phyloP scores from a whole-genome alignment of 345 rosid species.

The Eucalyptus paniculata region DNA sequence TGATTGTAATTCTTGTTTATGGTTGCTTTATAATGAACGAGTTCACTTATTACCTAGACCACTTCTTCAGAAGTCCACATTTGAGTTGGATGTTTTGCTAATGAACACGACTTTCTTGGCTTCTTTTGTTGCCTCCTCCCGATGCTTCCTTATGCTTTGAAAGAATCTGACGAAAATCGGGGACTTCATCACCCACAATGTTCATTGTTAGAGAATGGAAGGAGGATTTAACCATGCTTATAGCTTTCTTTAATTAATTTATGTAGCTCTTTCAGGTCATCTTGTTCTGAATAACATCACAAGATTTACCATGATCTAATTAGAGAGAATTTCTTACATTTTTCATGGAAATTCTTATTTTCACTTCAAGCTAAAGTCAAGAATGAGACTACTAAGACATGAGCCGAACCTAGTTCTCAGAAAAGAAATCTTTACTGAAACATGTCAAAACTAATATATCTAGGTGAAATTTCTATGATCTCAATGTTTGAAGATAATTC shows the following conservation, averaged over 20 bases:
- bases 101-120: slow-evolving; percentile 5
- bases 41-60: slow-evolving; percentile 59
- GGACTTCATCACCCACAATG: neutral
- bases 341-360: neutral
- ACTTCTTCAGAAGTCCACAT: slow-evolving; percentile 43
- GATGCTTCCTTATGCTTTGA: neutral
- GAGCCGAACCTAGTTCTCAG: neutral
- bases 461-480: neutral
- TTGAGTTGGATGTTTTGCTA: slow-evolving; percentile 31
- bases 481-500: neutral
- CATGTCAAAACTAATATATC: neutral
- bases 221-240: neutral
- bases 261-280: neutral
- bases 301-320: neutral
- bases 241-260: neutral
- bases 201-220: neutral
- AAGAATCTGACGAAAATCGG: neutral
- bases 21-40: neutral
- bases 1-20: neutral
- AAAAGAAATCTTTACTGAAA: neutral
- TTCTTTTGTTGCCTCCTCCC: slow-evolving; percentile 1
- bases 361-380: neutral
- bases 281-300: neutral
- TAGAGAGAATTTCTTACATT: neutral
- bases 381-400: neutral